Evolutionary conservation across 1,284 basidiomycete species (phyloP), one percentile per base, ranked within the genome.

Genomic region (Ceratobasidium theobromae): DNA sequence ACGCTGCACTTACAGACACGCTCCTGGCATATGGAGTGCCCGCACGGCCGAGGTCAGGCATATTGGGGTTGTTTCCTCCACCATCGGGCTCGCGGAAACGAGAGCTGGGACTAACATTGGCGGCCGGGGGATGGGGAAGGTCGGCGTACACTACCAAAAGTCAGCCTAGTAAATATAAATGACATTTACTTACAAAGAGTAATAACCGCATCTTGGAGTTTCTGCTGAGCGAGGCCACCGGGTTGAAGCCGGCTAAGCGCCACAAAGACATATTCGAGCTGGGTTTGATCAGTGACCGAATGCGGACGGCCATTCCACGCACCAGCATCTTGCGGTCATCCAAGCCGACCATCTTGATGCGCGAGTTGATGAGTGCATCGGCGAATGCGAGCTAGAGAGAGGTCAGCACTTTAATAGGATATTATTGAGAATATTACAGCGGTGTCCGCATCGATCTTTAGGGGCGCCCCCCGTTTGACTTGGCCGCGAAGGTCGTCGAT

Each of bases 111-210:
- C 72, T 74, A 67, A 87, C 74, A 72, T 83, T 86, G 6, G 77
- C 77, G 41, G 76, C 76, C 1, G 86, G 82, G 6, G 88, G 88
- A 68, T 89, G 88, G 0, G 86, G 86, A 32, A 89, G 78, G 70
- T 89, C 87, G 68, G 84, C 83, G 75, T 84, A 87, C 21, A 85
- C 55, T 53, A 62, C 16, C 2, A 45, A 12, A 54, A 48, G 32
- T 28, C 48, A 38, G 54, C 27, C 41, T 48, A 30, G 54, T 18
- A 3, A 1, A 43, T 23, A 23, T 48, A 38, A 16, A 60, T 51
- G 16, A 16, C 57, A 67, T 53, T 5, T 40, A 32, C 55, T 9
- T 71, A 68, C 38, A 75, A 38, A 84, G 75, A 60, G 74, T 76
- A 40, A 86, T 83, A 53, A 82, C 75, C 64, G 74, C 66, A 48